Conservation (phyloP, 176 grass and related monocot species). For the Lolium multiflorum region DNA sequence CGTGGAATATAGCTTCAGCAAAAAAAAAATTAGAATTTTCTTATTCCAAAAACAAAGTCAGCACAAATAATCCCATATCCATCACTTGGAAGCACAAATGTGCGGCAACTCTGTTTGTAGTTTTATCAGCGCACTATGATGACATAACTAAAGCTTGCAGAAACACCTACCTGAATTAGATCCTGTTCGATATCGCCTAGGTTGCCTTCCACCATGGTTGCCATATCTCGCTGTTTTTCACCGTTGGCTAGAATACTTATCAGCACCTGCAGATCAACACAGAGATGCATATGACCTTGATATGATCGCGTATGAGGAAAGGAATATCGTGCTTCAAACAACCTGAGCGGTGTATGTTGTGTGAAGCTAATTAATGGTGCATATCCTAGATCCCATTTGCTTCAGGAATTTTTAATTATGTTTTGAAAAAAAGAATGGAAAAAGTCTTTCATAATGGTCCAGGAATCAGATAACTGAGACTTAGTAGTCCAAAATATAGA, state of each 20-base stretch:
- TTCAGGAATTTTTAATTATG: not conserved
- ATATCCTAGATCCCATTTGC: slow-evolving; percentile 15
- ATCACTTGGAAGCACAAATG: not conserved
- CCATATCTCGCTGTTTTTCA: slow-evolving; percentile 64
- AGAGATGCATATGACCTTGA: slow-evolving; percentile 30
- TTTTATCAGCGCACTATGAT: slow-evolving; percentile 4
- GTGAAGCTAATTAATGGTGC: slow-evolving; percentile 14
- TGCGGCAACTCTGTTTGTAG: not conserved
- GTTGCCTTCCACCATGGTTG: slow-evolving; percentile 56
- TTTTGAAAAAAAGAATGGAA: not conserved
- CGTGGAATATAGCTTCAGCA: slow-evolving; percentile 19
- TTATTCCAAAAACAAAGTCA: not conserved
- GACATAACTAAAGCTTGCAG: slow-evolving; percentile 22
- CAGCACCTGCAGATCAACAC: slow-evolving; percentile 54
- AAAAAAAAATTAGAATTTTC: not conserved
- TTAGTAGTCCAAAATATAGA: slow-evolving; percentile 13
- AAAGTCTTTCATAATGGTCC: not conserved
- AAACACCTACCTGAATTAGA: slow-evolving; percentile 61
- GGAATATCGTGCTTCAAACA: slow-evolving; percentile 14
- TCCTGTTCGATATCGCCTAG: slow-evolving; percentile 54
- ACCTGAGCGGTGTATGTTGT: not conserved
- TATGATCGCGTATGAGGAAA: slow-evolving; percentile 13
- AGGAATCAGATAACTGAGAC: not conserved
- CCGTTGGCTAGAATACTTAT: slow-evolving; percentile 63
- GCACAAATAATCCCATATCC: not conserved